Evolutionary conservation across 306 rosid species (phyloP), one percentile per base, ranked within the genome.

Genomic region (Parietaria judaica): DNA sequence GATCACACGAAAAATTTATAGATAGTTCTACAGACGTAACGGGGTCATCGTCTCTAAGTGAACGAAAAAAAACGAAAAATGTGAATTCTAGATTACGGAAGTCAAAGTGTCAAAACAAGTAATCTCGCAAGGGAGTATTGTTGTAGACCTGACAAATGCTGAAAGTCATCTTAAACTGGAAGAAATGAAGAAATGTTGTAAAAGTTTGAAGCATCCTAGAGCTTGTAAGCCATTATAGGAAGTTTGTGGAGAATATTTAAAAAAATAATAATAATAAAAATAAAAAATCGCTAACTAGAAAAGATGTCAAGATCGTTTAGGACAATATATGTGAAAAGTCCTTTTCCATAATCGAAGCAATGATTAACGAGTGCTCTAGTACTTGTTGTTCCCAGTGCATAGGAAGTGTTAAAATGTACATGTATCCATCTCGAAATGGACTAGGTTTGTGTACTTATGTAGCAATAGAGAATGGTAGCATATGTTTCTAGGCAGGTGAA

Each of bases 51-150:
- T 1, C 12, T 54, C 16, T 54, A 54, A 6, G 58, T 36, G 36
- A 54, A n/a, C n/a, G n/a, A 54, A 36, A 54, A 14, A 54, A 54
- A 54, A 54, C 16, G 11, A n/a, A n/a, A n/a, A n/a, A n/a, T 54
- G 34, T 54, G 58, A 54, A 0, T 54, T 54, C 0, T 54, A 6
- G 58, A 15, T 54, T 3, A 16, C 36, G 0, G 35, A 15, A 15
- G 58, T 54, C 10, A 16, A 54, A 3, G 6, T 15, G 16, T 36
- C 23, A 2, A 11, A 11, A 16, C 36, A 54, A 3, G 1, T 6
- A 3, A 14, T 9, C 0, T 2, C 1, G 7, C 8, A 31, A 54
- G 58, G 14, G 16, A 36, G 58, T 1, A 31, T 54, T 6, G 34
- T 5, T n/a, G 36, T 5, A n/a, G 36, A 17, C 23, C 11, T 11